These are phyloP conservation scores for Suhomyces atakaporum DNA, from an alignment of 1,139 yeast genomes.

Conservation along the genomic window DNA sequence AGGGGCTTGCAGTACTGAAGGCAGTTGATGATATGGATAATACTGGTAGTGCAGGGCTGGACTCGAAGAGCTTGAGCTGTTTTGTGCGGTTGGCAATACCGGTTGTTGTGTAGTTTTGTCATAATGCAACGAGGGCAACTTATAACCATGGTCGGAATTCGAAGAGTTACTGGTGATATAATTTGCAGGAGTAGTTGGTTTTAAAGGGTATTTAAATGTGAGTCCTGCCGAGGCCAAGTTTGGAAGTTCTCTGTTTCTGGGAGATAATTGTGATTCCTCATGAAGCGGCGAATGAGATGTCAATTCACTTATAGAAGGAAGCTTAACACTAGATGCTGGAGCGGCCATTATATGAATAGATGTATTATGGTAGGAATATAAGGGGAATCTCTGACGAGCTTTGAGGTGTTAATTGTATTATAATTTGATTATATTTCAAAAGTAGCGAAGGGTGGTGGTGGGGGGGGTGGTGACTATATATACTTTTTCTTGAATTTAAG, in stretches of 20 bases:
- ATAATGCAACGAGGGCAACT: constrained; percentile 19
- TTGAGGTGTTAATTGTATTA: not conserved
- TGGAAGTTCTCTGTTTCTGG: constrained; percentile 12
- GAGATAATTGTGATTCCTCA: constrained; percentile 15
- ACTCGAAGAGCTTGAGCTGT: constrained; percentile 14
- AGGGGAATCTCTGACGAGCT: not conserved
- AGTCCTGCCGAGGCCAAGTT: constrained; percentile 9
- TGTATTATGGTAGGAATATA: not conserved
- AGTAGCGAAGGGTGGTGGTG: not conserved
- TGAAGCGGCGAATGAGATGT: constrained; percentile 24
- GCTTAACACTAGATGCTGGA: constrained; percentile 19
- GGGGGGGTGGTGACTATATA: constrained; percentile 7
- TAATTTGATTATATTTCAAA: not conserved
- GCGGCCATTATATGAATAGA: too few species aligned
- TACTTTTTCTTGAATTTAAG: constrained; percentile 10
- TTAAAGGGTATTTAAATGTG: constrained; percentile 16
- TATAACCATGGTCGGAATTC: constrained; percentile 13
- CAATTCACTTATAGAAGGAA: constrained; percentile 41
- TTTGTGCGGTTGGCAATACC: constrained; percentile 9
- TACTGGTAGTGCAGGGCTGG: constrained; percentile 19
- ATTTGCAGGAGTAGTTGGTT: constrained; percentile 19
- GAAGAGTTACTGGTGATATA: constrained; percentile 13
- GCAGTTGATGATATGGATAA: constrained; percentile 15
- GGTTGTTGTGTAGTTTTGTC: constrained; percentile 9
- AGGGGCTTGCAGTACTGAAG: constrained; percentile 10